Conservation (phyloP, 306 rosid genomes). For the Heteromeles arbutifolia region DNA sequence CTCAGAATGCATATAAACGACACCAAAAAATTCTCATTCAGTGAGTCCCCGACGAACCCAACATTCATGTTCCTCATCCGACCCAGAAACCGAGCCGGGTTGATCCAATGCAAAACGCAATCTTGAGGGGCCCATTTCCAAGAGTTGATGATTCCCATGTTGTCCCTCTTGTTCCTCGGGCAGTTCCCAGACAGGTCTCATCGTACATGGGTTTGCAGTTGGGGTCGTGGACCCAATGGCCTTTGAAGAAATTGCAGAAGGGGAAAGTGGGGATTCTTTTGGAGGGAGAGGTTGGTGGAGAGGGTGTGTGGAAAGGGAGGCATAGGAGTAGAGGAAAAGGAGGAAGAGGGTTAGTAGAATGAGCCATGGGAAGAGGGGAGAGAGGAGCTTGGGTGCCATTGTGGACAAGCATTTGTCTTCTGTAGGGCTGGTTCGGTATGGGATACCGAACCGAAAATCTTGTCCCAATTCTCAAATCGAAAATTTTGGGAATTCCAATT, state of each 20-base stretch:
- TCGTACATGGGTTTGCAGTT: conserved; percentile 57
- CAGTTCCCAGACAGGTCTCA: conserved; percentile 80
- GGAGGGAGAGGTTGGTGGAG: conserved; percentile 8
- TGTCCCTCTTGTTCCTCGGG: conserved; percentile 62
- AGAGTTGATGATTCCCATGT: conserved; percentile 57
- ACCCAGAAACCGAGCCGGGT: conserved; percentile 52
- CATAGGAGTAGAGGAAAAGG: conserved; percentile 37
- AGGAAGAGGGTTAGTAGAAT: conserved; percentile 42
- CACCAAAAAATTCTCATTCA: conserved; percentile 76
- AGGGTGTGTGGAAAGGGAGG: conserved; percentile 28
- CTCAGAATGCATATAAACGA: conserved; percentile 69
- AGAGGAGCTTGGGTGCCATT: conserved; percentile 57
- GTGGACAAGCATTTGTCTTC: neutral
- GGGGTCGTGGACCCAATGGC: conserved; percentile 64
- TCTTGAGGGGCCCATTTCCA: conserved; percentile 71
- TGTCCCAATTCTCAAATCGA: too few species aligned
- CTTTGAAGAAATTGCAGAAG: conserved; percentile 50
- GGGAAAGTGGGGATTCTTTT: conserved; percentile 14
- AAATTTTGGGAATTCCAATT: fast-evolving
- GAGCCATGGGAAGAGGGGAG: conserved; percentile 56
- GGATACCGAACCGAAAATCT: too few species aligned
- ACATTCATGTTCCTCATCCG: conserved; percentile 61
- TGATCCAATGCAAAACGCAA: conserved; percentile 57
- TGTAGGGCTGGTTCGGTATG: too few species aligned
- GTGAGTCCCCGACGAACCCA: conserved; percentile 80